Base-by-base conservation (phyloP, 352 stramenopile genomes). In the Phytophthora quininea region DNA sequence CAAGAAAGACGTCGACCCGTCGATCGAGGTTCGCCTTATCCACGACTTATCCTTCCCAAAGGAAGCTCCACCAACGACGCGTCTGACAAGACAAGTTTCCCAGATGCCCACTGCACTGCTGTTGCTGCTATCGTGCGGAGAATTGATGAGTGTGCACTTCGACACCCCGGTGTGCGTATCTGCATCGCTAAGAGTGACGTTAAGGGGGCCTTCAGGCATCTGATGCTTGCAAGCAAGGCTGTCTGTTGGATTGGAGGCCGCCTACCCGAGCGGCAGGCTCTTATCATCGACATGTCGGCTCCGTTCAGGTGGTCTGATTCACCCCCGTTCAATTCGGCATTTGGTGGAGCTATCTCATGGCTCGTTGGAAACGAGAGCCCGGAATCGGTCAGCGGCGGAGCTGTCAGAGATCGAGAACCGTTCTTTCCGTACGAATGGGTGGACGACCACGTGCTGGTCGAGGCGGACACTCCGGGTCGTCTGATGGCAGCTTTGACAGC, bases 371-470 rank as follows among this genome's bases (percentile, higher is more conserved):
- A 32, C 3, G 59, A 67, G 27, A 60, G 40, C n/a, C 59, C 38
- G 27, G 37, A 7, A 7, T 43, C 37, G 4, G 24, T 2, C 3
- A n/a, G 31, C 19, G 14, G 8, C 10, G 10, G 4, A 1, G n/a
- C n/a, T n/a, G n/a, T n/a, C n/a, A n/a, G n/a, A n/a, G 35, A 50
- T 27, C 7, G 4, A 1, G 31, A 8, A 3, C 57, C 47, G 10
- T 68, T 68, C 4, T 62, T 54, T 7, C 5, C 60, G 0, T 61
- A 68, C 15, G 60, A 68, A 19, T 60, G 49, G 40, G 40, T 67
- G 1, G 55, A 55, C 42, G 45, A 62, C 24, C 55, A 55, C 33
- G 31, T 64, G 1, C 4, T 64, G 2, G 47, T 64, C 1, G 57
- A 64, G 9, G 4, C 43, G 0, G 57, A 56, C 15, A 64, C n/a